A percentile compares a stretch with the other conserved stretches of the same genome.
Conservation (phyloP, 1,284 basidiomycete species). For the Anthracocystis setariae region DNA sequence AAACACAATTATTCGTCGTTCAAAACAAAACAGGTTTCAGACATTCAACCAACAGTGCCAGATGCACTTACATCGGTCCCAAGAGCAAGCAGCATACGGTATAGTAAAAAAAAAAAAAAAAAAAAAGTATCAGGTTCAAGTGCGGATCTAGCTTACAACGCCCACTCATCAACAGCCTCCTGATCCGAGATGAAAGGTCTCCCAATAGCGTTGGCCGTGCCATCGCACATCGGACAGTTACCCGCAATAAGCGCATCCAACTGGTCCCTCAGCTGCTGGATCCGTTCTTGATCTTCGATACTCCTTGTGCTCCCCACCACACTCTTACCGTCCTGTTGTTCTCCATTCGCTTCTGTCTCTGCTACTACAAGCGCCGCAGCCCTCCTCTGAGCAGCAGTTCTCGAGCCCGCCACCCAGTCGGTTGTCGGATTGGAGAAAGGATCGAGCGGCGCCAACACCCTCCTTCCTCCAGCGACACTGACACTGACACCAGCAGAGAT, state of each 20-base stretch:
- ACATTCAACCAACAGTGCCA: no score
- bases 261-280: slow-evolving; percentile 60
- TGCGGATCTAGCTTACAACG: slow-evolving; percentile 20
- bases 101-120: no score
- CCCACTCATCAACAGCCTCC: slow-evolving; percentile 53
- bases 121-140: no score
- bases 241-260: slow-evolving; percentile 64
- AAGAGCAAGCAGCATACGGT: not conserved
- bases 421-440: slow-evolving; percentile 54
- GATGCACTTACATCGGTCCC: not conserved
- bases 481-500: slow-evolving; percentile 60
- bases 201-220: slow-evolving; percentile 53
- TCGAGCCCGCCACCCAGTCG: slow-evolving; percentile 44
- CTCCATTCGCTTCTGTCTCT: slow-evolving; percentile 6
- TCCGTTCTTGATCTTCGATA: slow-evolving; percentile 50
- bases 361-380: slow-evolving; percentile 23
- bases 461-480: slow-evolving; percentile 55
- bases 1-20: no score
- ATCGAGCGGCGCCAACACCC: slow-evolving; percentile 59
- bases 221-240: slow-evolving; percentile 61
- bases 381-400: slow-evolving; percentile 34
- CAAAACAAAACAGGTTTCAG: no score
- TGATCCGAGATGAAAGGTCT: slow-evolving; percentile 52
- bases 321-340: slow-evolving; percentile 3
- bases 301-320: slow-evolving; percentile 18